These are phyloP conservation scores for Solanum aculeatissimum DNA, from an alignment of 305 asterid genomes.

Conservation along the genomic window DNA sequence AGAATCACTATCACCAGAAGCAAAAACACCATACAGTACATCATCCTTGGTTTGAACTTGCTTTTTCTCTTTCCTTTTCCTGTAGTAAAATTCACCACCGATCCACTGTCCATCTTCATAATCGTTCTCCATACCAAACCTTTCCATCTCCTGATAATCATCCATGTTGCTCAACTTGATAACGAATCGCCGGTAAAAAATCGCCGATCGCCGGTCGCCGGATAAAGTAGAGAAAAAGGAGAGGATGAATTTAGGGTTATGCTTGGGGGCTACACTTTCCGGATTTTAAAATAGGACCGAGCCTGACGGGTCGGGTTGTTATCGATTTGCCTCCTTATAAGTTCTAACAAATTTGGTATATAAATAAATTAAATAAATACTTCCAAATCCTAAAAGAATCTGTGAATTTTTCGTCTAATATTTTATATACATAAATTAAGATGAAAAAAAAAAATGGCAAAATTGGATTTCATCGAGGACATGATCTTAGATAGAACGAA, in stretches of 20 bases:
- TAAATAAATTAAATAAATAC: background rate
- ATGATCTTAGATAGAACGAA: too few relatives aligned
- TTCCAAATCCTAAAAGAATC: background rate
- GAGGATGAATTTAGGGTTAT: background rate
- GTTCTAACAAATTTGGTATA: background rate
- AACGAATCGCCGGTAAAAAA: too few relatives aligned
- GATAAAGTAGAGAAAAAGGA: background rate
- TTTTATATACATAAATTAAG: too few relatives aligned
- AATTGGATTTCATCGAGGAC: too few relatives aligned
- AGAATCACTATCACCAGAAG: conserved; percentile 63
- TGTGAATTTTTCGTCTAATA: background rate
- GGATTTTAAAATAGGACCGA: background rate
- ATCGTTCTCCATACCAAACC: conserved; percentile 76
- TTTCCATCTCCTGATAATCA: conserved; percentile 45
- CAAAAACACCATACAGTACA: conserved; percentile 69
- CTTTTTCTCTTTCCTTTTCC: conserved; percentile 49
- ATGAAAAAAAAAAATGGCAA: too few relatives aligned
- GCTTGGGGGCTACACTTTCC: background rate
- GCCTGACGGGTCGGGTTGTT: background rate
- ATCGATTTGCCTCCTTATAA: background rate
- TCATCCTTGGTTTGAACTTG: conserved; percentile 52
- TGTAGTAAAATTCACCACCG: conserved; percentile 50
- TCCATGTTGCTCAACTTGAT: background rate
- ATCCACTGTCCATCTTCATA: conserved; percentile 74
- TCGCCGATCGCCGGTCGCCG: too few relatives aligned